Conservation (phyloP, 1,284 basidiomycete genomes). For the Bjerkandera adusta region DNA sequence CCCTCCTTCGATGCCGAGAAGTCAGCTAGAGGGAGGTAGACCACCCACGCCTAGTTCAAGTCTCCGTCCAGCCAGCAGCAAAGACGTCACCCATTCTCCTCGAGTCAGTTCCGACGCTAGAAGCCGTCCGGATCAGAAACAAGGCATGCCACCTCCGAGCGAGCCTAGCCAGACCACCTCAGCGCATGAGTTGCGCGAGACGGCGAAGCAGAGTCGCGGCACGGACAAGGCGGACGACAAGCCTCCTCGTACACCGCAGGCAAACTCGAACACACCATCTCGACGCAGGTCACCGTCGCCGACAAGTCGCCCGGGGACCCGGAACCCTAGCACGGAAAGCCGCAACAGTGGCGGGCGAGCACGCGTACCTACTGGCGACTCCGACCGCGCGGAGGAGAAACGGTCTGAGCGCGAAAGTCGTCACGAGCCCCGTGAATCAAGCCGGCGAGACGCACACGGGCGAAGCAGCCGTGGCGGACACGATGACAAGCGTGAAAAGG, state of each 20-base stretch:
- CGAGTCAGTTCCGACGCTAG: constrained; percentile 30
- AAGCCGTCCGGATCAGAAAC: constrained; percentile 35
- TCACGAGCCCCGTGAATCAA: constrained; percentile 45
- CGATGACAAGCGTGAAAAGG: constrained; percentile 33
- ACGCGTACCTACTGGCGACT: constrained; percentile 45
- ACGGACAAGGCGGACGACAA: constrained; percentile 29
- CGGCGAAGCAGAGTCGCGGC: constrained; percentile 57
- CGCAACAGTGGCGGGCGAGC: constrained; percentile 63
- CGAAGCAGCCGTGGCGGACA: constrained; percentile 28
- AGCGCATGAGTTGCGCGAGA: constrained; percentile 80
- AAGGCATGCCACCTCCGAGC: constrained; percentile 73
- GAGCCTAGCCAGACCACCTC: constrained; percentile 75
- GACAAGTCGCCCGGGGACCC: constrained; percentile 60
- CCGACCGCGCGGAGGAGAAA: constrained; percentile 51
- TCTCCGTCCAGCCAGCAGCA: constrained; percentile 24
- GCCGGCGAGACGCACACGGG: constrained; percentile 32
- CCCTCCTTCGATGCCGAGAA: constrained; percentile 8
- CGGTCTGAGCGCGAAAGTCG: constrained; percentile 43
- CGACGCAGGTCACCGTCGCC: constrained; percentile 67
- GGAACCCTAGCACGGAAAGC: constrained; percentile 71
- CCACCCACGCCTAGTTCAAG: constrained; percentile 26
- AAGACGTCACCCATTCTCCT: constrained; percentile 43
- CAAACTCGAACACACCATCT: constrained; percentile 40
- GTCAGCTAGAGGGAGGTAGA: constrained; percentile 25
- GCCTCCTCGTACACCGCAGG: constrained; percentile 15